phyloP scores from a whole-genome alignment of 139 green algal genomes.

The Mychonastes homosphaera region DNA sequence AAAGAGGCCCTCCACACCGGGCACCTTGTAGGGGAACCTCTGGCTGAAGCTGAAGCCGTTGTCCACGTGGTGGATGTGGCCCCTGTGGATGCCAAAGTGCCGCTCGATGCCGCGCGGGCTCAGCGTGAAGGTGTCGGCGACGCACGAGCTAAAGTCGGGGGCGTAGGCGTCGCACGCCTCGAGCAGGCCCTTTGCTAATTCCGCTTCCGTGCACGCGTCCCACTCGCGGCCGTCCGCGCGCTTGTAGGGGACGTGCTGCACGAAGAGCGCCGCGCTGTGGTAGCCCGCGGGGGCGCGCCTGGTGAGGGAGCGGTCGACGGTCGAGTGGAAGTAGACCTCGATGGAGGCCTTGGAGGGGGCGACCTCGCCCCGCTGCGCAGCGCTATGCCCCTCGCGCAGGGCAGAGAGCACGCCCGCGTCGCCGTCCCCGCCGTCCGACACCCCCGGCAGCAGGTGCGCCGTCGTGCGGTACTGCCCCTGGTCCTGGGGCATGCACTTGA shows the following conservation, averaged over 20 bases:
- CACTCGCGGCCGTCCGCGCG: constrained; percentile 20
- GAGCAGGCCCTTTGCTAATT: constrained; percentile 25
- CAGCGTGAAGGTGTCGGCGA: constrained; percentile 31
- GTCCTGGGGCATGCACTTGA: constrained; percentile 36
- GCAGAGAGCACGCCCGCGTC: constrained; percentile 20
- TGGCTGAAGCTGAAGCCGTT: constrained; percentile 41
- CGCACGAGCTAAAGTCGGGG: constrained; percentile 7
- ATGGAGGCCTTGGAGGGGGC: not conserved
- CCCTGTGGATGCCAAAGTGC: constrained; percentile 45
- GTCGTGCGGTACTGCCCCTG: constrained; percentile 38
- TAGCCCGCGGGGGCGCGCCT: constrained; percentile 26
- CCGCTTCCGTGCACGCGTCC: constrained; percentile 14
- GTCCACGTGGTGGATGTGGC: constrained; percentile 56
- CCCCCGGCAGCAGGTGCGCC: constrained; percentile 40
- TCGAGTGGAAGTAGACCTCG: constrained; percentile 34
- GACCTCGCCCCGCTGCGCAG: not conserved
- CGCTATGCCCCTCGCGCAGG: constrained; percentile 5
- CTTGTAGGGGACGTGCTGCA: constrained; percentile 38
- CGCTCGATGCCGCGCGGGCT: constrained; percentile 38
- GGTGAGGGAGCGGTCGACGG: constrained; percentile 22
- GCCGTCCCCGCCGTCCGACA: constrained; percentile 14
- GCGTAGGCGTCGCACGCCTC: constrained; percentile 32
- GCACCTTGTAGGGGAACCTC: constrained; percentile 43
- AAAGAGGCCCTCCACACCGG: constrained; percentile 44
- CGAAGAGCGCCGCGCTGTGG: constrained; percentile 45